Conservation (phyloP, 2,329 filamentous ascomycete species). For the Furcasterigmium sp. region DNA sequence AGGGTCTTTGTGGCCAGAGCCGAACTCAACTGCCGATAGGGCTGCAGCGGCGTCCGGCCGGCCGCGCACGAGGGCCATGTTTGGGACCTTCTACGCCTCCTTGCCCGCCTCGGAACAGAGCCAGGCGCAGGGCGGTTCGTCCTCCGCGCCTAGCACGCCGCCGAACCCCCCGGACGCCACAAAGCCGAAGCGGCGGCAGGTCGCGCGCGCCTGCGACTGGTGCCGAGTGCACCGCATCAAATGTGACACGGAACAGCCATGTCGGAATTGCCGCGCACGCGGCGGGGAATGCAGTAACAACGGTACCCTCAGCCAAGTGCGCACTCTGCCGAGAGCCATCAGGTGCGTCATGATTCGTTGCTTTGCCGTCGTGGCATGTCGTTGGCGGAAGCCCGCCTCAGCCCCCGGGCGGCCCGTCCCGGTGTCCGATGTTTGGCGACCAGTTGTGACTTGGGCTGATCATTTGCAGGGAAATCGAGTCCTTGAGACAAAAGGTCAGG, state of each 20-base stretch:
- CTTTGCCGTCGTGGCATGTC: background rate
- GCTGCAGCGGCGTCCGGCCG: too few relatives aligned
- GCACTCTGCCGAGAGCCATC: slow-evolving; percentile 20
- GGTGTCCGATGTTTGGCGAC: too few relatives aligned
- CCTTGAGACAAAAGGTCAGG: slow-evolving; percentile 21
- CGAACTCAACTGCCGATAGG: too few relatives aligned
- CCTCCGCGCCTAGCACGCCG: too few relatives aligned
- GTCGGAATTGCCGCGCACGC: slow-evolving; percentile 29
- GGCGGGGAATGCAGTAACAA: slow-evolving; percentile 28
- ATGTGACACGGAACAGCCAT: slow-evolving; percentile 32
- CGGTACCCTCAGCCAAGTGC: slow-evolving; percentile 21
- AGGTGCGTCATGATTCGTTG: slow-evolving; percentile 6
- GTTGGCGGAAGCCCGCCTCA: too few relatives aligned
- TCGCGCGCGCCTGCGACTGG: slow-evolving; percentile 28
- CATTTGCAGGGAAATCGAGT: slow-evolving; percentile 28
- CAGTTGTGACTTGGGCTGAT: too few relatives aligned
- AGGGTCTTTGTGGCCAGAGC: too few relatives aligned
- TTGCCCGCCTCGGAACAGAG: slow-evolving; percentile 1
- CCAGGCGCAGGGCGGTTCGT: too few relatives aligned
- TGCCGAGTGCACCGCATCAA: slow-evolving; percentile 35
- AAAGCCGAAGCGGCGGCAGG: slow-evolving; percentile 11
- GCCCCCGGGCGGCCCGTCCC: too few relatives aligned
- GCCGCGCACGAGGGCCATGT: slow-evolving; percentile 1
- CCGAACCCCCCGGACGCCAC: background rate
- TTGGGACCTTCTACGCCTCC: slow-evolving; percentile 2